Base-by-base conservation (phyloP, 345 rosid genomes). In the Syzygium aqueum region DNA sequence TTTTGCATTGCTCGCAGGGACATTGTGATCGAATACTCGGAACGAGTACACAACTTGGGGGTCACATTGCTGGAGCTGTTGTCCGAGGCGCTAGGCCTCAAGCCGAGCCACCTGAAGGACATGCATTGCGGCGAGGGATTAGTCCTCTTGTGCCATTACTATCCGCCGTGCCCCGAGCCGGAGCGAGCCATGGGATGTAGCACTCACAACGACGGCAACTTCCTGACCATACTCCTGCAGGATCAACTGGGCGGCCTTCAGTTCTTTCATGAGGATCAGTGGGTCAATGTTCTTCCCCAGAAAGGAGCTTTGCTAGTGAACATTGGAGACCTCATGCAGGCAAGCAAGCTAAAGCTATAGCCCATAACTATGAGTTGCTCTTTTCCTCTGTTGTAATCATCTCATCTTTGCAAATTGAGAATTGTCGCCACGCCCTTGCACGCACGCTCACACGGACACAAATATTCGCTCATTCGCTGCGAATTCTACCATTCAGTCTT, bases 11-110 rank as follows among this genome's bases (percentile, higher is more conserved):
- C 25, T 73, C 37, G 15, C 82, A 73, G 82, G 49, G 82, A 73
- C 82, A 19, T 37, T 37, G 82, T 73, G 82, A 73, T 37, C 2
- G 14, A 73, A 73, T 73, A 37, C 82, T 73, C 82, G 3, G 51
- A 54, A 40, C 53, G 27, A 78, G 85, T 78, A 8, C 28, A 33
- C 27, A 73, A 46, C 37, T 23, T 86, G 30, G 88, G 88, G 25
- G 14, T 51, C 14, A 43, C 84, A 8, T 33, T 87, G 37, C 51
- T 87, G 40, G 87, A 85, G 77, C 83, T 89, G 16, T 65, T 85
- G 17, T 87, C 90, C 3, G 87, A 85, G 84, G 89, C 90, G 2
- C 87, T 89, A 16, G 90, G 90, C 12, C 87, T 89, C n/a, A 30
- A 89, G 51, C 87, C 87, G 10, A 86, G 85, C 46, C 82, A 89